Evolutionary conservation across 306 rosid genomes (phyloP).

Genomic region (Macrotyloma uniflorum): DNA sequence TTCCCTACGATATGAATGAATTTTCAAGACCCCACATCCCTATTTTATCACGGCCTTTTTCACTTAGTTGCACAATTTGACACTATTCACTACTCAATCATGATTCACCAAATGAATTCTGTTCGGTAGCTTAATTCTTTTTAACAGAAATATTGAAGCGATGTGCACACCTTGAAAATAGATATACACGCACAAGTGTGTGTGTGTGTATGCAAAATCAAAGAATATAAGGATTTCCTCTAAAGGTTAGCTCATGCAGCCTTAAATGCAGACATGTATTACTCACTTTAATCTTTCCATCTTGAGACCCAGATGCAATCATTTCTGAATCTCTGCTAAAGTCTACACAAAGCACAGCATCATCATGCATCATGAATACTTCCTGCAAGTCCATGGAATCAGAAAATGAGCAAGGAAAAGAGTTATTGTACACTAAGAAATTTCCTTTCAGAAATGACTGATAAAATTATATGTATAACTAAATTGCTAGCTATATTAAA

Average conservation of each 20-base stretch:
- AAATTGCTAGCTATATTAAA: not conserved
- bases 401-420: slow-evolving; percentile 33
- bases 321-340: slow-evolving; percentile 98
- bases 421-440: slow-evolving; percentile 8
- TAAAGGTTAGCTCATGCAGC: slow-evolving; percentile 9
- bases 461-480: slow-evolving; percentile 2
- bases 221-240: slow-evolving; percentile 9
- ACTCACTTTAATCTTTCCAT: slow-evolving; percentile 97
- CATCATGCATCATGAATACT: slow-evolving; percentile 97
- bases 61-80: not conserved
- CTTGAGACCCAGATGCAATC: slow-evolving; percentile 95
- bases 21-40: not conserved
- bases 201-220: not conserved
- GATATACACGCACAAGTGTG: no score
- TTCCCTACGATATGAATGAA: not conserved
- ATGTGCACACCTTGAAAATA: not conserved
- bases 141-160: slow-evolving; percentile 8
- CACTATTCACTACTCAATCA: not conserved
- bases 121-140: not conserved
- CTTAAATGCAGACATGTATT: slow-evolving; percentile 24
- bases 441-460: slow-evolving; percentile 19
- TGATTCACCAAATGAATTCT: not conserved
- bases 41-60: not conserved
- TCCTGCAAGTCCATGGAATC: slow-evolving; percentile 68
- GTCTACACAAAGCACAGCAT: slow-evolving; percentile 91